Conservation (phyloP, 1,284 basidiomycete species). For the Pseudozyma sp. region DNA sequence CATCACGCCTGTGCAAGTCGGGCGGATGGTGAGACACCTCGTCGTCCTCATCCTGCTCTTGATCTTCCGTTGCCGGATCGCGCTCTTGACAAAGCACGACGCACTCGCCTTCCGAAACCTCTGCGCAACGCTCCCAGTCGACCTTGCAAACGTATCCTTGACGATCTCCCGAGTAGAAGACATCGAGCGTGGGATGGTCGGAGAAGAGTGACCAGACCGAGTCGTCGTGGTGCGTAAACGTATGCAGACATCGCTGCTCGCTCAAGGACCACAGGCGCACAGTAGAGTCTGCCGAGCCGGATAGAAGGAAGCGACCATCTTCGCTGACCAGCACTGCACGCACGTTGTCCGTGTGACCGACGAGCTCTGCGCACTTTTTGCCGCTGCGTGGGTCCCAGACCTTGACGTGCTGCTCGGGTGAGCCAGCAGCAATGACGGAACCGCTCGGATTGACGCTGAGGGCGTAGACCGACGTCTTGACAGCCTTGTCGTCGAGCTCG, state of each 20-base stretch:
- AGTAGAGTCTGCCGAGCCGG: conserved; percentile 73
- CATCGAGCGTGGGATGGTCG: conserved; percentile 84
- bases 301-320: conserved; percentile 79
- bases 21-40: conserved; percentile 14
- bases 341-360: conserved; percentile 95
- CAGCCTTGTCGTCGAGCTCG: conserved; percentile 44
- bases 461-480: conserved; percentile 66
- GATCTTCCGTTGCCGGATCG: conserved; percentile 15
- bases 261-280: conserved; percentile 93
- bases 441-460: conserved; percentile 76
- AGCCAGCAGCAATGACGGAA: conserved; percentile 84
- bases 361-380: conserved; percentile 55
- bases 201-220: conserved; percentile 95
- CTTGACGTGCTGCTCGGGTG: conserved; percentile 87
- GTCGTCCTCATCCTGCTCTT: conserved; percentile 3
- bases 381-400: conserved; percentile 87
- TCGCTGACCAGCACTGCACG: conserved; percentile 87
- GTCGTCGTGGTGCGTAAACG: conserved; percentile 93
- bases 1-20: conserved; percentile 62
- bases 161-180: conserved; percentile 95
- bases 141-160: conserved; percentile 89
- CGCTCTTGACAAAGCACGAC: conserved; percentile 74
- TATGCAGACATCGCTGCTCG: conserved; percentile 89
- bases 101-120: conserved; percentile 89
- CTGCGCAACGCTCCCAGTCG: conserved; percentile 83